Percentiles rank a stretch among this genome's conserved stretches.
Conservation (phyloP, 2,329 filamentous ascomycete species). For the Trematosphaeria pertusa region DNA sequence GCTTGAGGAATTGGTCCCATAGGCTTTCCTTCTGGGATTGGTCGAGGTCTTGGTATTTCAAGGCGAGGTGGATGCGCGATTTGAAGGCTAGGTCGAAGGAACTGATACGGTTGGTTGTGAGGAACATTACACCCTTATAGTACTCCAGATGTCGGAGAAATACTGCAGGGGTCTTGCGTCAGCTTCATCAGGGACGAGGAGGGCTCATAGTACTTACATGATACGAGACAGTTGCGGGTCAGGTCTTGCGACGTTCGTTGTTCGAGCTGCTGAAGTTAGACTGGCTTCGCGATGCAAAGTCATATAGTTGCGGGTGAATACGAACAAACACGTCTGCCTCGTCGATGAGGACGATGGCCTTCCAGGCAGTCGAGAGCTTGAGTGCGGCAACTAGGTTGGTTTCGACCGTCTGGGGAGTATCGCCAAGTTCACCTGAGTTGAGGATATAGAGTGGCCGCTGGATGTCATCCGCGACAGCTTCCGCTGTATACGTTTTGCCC, state of each 20-base stretch:
- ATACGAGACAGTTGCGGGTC: slow-evolving; percentile 1
- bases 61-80: slow-evolving; percentile 21
- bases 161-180: slow-evolving; percentile 31
- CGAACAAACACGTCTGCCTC: slow-evolving; percentile 46
- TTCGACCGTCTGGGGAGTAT: slow-evolving; percentile 1
- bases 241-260: slow-evolving; percentile 29
- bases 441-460: slow-evolving; percentile 6
- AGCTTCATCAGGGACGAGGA: slow-evolving; percentile 21
- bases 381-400: not conserved
- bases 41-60: slow-evolving; percentile 7
- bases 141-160: slow-evolving; percentile 30
- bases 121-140: slow-evolving; percentile 28
- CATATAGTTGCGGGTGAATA: too few species aligned
- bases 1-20: not conserved
- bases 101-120: slow-evolving; percentile 28
- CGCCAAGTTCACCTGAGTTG: slow-evolving; percentile 7
- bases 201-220: slow-evolving; percentile 1
- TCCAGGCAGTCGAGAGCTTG: slow-evolving; percentile 43
- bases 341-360: slow-evolving; percentile 44
- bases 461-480: slow-evolving; percentile 15
- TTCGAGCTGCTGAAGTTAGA: slow-evolving; percentile 46
- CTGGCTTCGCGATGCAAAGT: too few species aligned
- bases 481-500: slow-evolving; percentile 35
- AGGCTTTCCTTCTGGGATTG: not conserved
- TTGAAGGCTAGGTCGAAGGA: slow-evolving; percentile 26